Percentiles rank a stretch among this genome's conserved stretches.
These are phyloP conservation scores for Aspergillus unguis DNA, from an alignment of 2,329 filamentous ascomycete species.

Conservation along the genomic window DNA sequence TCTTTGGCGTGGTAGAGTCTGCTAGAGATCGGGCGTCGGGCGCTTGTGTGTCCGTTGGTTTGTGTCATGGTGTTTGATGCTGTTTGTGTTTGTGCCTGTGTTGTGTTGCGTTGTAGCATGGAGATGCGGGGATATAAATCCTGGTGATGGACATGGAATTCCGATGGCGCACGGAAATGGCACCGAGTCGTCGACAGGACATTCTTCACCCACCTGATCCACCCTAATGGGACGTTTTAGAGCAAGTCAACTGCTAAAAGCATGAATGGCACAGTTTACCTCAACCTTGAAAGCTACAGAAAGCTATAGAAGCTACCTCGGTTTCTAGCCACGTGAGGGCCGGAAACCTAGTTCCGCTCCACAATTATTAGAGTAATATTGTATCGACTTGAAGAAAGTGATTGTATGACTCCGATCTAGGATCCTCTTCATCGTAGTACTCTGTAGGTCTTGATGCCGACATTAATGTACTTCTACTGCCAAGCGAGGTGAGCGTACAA, in stretches of 20 bases:
- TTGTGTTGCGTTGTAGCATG: not conserved
- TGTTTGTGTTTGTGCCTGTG: not conserved
- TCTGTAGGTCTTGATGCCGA: too few relatives aligned
- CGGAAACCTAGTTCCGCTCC: conserved; percentile 15
- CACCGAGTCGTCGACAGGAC: not conserved
- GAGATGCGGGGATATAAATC: conserved; percentile 4
- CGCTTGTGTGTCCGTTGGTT: not conserved
- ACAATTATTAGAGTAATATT: not conserved
- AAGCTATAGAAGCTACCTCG: too few relatives aligned
- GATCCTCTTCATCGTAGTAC: not conserved
- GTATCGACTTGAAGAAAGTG: too few relatives aligned
- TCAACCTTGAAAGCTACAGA: not conserved
- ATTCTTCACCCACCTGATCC: not conserved
- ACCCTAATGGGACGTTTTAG: not conserved
- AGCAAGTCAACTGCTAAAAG: not conserved
- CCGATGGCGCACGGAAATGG: conserved; percentile 1
- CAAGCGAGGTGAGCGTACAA: too few relatives aligned
- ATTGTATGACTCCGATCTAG: not conserved
- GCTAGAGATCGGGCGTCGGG: not conserved
- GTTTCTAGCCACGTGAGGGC: conserved; percentile 6
- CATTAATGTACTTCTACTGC: too few relatives aligned
- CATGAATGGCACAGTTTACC: not conserved
- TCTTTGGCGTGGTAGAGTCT: conserved; percentile 24
- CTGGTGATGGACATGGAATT: not conserved
- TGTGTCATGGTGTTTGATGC: not conserved